Conservation (phyloP, 2,329 filamentous ascomycete species). For the Talaromyces sp. region DNA sequence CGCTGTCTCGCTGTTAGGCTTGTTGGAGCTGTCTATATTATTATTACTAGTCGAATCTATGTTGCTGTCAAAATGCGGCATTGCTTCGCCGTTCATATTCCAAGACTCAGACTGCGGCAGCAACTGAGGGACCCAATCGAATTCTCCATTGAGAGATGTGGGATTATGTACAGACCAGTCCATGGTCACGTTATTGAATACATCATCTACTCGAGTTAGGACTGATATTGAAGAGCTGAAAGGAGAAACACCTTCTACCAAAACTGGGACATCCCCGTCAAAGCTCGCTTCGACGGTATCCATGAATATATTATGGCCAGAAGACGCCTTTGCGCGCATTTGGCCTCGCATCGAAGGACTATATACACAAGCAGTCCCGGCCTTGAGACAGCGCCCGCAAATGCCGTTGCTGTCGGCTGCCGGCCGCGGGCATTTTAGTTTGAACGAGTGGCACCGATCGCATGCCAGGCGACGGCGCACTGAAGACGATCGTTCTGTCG, state of each 20-base stretch:
- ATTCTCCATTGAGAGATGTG: not conserved
- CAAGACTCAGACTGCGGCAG: not conserved
- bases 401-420: not conserved
- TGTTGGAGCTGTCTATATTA: not conserved
- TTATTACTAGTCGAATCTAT: not conserved
- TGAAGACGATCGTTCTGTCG: not conserved
- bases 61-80: not conserved
- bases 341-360: slow-evolving; percentile 9
- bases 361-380: slow-evolving; percentile 2
- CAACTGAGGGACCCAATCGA: not conserved
- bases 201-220: not conserved
- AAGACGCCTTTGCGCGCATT: slow-evolving; percentile 1
- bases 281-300: not conserved
- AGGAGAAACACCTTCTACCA: not conserved
- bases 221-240: not conserved
- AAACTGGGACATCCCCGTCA: not conserved
- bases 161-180: slow-evolving; percentile 3
- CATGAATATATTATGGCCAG: not conserved
- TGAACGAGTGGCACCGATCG: slow-evolving; percentile 9
- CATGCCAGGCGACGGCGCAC: slow-evolving; percentile 8
- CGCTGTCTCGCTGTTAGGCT: not conserved
- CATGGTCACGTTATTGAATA: slow-evolving; percentile 3
- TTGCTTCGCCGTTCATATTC: not conserved
- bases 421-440: slow-evolving; percentile 6
- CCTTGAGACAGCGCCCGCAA: slow-evolving; percentile 5